phyloP scores from a whole-genome alignment of 345 rosid genomes.

The Salix caprea region DNA sequence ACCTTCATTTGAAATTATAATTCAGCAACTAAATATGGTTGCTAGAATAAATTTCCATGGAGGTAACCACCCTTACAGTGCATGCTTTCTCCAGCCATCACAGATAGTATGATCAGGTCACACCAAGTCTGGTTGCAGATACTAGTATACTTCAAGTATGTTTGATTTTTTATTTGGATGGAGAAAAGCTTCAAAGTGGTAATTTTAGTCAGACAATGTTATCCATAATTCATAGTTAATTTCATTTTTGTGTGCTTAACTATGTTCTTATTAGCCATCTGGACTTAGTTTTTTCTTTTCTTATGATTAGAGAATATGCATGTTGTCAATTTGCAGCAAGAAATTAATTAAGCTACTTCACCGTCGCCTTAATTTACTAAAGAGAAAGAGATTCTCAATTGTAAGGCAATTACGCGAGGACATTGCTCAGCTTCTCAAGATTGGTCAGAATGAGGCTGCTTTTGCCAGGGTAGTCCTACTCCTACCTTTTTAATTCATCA shows the following conservation, averaged over 20 bases:
- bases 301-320: neutral
- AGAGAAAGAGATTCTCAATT: conserved; percentile 19
- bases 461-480: conserved; percentile 11
- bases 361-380: conserved; percentile 22
- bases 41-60: neutral
- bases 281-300: neutral
- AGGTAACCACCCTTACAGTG: neutral
- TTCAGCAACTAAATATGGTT: neutral
- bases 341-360: conserved; percentile 8
- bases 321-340: conserved; percentile 19
- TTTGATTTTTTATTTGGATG: conserved; percentile 14
- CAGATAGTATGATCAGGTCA: neutral
- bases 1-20: too few relatives aligned
- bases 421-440: conserved; percentile 18
- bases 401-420: conserved; percentile 13
- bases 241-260: neutral
- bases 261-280: neutral
- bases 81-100: neutral
- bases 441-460: conserved; percentile 9
- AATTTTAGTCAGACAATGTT: neutral
- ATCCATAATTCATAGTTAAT: neutral
- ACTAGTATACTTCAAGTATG: neutral
- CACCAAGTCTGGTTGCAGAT: neutral
- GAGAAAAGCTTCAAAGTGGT: conserved; percentile 27
- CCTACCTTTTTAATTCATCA: neutral